Base-by-base conservation (phyloP, 192 early-diverging fungal species). In the Rhizoclosmatium globosum region DNA sequence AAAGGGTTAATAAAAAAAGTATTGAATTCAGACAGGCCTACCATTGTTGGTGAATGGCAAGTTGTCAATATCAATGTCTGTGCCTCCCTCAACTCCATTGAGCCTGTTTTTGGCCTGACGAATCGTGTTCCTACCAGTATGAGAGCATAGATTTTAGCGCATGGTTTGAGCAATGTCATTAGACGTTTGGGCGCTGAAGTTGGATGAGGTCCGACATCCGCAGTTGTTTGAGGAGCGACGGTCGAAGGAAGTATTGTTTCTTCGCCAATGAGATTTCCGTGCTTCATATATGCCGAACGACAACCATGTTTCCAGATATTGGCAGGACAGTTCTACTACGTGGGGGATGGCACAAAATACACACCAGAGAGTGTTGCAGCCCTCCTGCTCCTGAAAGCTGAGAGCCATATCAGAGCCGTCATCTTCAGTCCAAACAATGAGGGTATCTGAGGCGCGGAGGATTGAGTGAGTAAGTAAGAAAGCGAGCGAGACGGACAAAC, bases 341-440 rank as follows among this genome's bases (percentile, higher is more conserved):
- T 31, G 9, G 47, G 42, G 39, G 45, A 62, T 23, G n/a, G 57
- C 3, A 21, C 62, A 53, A 38, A 53, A 79, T 45, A 84, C 84
- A 76, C 88, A 93, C 94, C 94, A 91, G 65, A 96, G 89, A 44
- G 94, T 92, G 38, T 88, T 82, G 70, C 96, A 97, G 59, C 95
- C 95, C n/a, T 89, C 92, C 53, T 89, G 88, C 76, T 95, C 93
- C 86, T 97, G 94, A 84, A 99, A 99, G 76, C 95, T 96, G 41
- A 99, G 87, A 9, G 97, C 97, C 44, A 97, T 84, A 80, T 99
- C 96, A 43, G 88, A 79, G 13, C 91, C 91, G 50, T 89, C 87
- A 17, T 86, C 83, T 79, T 95, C 93, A 6, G 91, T 90, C 96
- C 97, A 98, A n/a, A 96, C 92, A 86, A 98, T 95, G 74, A 97